These are phyloP conservation scores for Claviceps capensis DNA, from an alignment of 2,329 filamentous ascomycete genomes.

Conservation along the genomic window DNA sequence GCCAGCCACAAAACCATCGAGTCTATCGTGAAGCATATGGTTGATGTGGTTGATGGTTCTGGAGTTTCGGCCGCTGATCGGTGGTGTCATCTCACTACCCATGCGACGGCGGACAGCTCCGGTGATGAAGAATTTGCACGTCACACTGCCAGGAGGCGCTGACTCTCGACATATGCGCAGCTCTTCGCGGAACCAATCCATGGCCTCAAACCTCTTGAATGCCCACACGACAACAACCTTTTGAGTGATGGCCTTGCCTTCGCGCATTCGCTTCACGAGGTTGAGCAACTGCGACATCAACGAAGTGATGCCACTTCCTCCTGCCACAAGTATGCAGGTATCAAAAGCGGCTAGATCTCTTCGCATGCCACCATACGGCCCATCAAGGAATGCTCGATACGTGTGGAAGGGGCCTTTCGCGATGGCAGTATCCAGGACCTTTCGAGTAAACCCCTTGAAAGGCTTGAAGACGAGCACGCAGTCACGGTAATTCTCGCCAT, in stretches of 20 bases:
- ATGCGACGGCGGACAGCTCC: slow-evolving; percentile 36
- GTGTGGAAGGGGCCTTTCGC: slow-evolving; percentile 83
- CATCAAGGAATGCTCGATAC: slow-evolving; percentile 84
- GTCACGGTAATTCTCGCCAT: slow-evolving; percentile 77
- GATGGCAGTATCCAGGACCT: slow-evolving; percentile 69
- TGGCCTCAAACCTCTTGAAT: slow-evolving; percentile 76
- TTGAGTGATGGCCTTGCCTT: slow-evolving; percentile 84
- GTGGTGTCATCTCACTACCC: slow-evolving; percentile 29
- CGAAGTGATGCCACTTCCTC: slow-evolving; percentile 88
- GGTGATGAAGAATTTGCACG: slow-evolving; percentile 91
- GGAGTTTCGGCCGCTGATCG: slow-evolving; percentile 18
- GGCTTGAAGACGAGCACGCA: slow-evolving; percentile 86
- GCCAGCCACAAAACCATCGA: slow-evolving; percentile 76
- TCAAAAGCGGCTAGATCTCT: slow-evolving; percentile 84
- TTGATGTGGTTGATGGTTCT: slow-evolving; percentile 62
- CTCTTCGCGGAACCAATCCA: slow-evolving; percentile 97
- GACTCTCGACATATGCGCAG: slow-evolving; percentile 81
- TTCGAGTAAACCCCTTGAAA: slow-evolving; percentile 78
- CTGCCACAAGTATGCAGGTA: slow-evolving; percentile 82
- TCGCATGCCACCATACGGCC: slow-evolving; percentile 90
- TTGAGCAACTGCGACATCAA: slow-evolving; percentile 83
- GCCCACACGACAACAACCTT: slow-evolving; percentile 91
- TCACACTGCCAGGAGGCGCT: slow-evolving; percentile 76
- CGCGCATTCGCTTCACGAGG: slow-evolving; percentile 91
- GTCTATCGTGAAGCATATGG: slow-evolving; percentile 67